A percentile compares a stretch with the other conserved stretches of the same genome.
phyloP scores from a whole-genome alignment of 495 filamentous ascomycete species.

The Penicillium psychrofluorescens region DNA sequence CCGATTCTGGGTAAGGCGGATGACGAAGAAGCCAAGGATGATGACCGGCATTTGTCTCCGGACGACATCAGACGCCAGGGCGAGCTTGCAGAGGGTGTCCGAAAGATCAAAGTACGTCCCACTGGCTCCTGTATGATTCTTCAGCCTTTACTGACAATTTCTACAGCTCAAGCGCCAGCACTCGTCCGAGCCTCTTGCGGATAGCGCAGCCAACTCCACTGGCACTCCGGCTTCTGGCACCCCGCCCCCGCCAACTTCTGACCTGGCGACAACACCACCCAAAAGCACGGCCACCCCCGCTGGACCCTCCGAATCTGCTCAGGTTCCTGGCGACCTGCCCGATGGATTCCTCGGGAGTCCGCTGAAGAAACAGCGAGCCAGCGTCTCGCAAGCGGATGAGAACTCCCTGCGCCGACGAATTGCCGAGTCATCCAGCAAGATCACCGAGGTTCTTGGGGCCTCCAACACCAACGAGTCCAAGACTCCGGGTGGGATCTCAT shows the following conservation, averaged over 20 bases:
- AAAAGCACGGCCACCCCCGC: conserved; percentile 13
- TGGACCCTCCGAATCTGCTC: conserved; percentile 19
- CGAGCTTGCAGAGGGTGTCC: conserved; percentile 83
- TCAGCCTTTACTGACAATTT: conserved; percentile 4
- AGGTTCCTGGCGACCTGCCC: conserved; percentile 21
- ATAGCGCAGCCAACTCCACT: conserved; percentile 31
- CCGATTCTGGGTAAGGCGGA: conserved; percentile 55
- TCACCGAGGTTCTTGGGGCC: conserved; percentile 26
- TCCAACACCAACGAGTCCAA: conserved; percentile 6
- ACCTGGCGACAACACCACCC: conserved; percentile 36
- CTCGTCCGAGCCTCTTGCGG: conserved; percentile 66
- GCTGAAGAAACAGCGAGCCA: conserved; percentile 74
- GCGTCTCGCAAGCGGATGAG: conserved; percentile 55
- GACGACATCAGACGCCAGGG: conserved; percentile 81
- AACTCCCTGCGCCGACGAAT: conserved; percentile 43
- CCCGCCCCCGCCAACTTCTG: conserved; percentile 24
- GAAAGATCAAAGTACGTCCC: conserved; percentile 77
- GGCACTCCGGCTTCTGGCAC: conserved; percentile 39
- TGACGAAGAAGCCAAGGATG: conserved; percentile 67
- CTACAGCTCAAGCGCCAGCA: conserved; percentile 88
- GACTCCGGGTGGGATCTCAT: neutral
- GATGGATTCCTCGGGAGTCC: conserved; percentile 64
- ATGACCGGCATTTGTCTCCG: conserved; percentile 50
- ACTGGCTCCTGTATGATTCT: neutral
- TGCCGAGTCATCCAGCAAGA: conserved; percentile 32